These are phyloP conservation scores for Isabelozyma gotoi DNA, from an alignment of 805 yeast genomes.

Conservation along the genomic window DNA sequence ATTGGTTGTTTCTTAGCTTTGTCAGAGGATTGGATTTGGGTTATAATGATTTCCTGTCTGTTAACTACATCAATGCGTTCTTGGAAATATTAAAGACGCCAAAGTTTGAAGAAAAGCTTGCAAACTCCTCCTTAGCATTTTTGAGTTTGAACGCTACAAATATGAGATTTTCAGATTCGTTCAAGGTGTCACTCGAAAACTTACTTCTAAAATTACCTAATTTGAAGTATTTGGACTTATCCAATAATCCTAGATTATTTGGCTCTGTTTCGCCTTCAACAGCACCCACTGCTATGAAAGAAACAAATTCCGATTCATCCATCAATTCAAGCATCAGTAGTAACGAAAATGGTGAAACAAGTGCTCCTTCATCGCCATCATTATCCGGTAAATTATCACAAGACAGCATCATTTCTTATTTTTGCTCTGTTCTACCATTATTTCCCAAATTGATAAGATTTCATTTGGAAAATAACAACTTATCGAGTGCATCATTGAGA, in stretches of 20 bases:
- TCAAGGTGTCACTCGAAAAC: constrained; percentile 52
- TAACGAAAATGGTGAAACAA: not conserved
- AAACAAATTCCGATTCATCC: not conserved
- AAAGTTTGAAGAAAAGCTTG: constrained; percentile 15
- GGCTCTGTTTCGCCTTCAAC: constrained; percentile 34
- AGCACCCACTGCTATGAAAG: not conserved
- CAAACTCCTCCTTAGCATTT: constrained; percentile 33
- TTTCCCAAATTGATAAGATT: constrained; percentile 64
- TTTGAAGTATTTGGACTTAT: constrained; percentile 72
- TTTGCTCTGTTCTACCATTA: constrained; percentile 66
- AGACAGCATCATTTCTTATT: constrained; percentile 44
- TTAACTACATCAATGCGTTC: constrained; percentile 33
- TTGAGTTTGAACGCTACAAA: constrained; percentile 68
- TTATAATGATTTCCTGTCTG: constrained; percentile 64
- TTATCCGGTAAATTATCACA: constrained; percentile 4
- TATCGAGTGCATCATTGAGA: constrained; percentile 55
- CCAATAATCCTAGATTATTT: constrained; percentile 66
- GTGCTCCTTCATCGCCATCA: not conserved
- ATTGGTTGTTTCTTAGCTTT: constrained; percentile 53
- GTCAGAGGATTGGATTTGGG: constrained; percentile 80
- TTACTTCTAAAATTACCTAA: constrained; percentile 53
- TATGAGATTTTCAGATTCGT: constrained; percentile 46
- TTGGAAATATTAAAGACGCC: constrained; percentile 26
- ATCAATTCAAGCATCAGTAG: not conserved
- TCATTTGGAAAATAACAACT: constrained; percentile 68